Base-by-base conservation (phyloP, 2,329 filamentous ascomycete genomes). In the Fusarium sp. region DNA sequence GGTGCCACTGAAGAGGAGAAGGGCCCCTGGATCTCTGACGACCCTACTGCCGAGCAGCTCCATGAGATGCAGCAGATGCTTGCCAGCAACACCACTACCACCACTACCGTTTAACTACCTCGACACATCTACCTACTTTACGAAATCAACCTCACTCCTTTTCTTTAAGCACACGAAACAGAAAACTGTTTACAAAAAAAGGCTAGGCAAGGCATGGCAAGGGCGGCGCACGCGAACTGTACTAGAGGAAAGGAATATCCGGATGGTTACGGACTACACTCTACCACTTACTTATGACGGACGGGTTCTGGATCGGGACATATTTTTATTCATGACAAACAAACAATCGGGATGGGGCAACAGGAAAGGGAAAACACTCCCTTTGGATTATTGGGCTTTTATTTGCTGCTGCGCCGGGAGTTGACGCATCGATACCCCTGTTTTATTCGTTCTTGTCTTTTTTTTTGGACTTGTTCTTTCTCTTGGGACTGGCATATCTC, bases 1-100 rank as follows among this genome's bases (percentile, higher is more conserved):
- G 85, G 85, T 66, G 91, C 93, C 5, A 95, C 91, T 0, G 89
- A 91, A 1, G 93, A 95, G 73, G 94, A 97, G 84, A 94, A 93
- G 79, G 95, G 94, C 1, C 86, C 89, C 7, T 97, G 93, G 92
- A 80, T 93, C 61, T 89, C 89, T 0, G 90, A 93, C 68, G 91
- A 93, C 76, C 87, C 90, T 4, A 88, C 85, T 2, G 83, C 86
- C 61, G 86, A 87, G 63, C 85, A 90, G 75, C 77, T 89, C 65
- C 83, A 86, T 77, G 83, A 85, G 76, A 86, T 91, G 85, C 84
- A 88, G 75, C 81, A 85, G 73, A 82, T 84, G 72, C 78, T 79
- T 64, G 76, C 79, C 55, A 75, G 71, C 56, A 75, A 65, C 64
- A 40, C 38, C 10, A 34, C 33, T 18, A 68, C 68, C 10, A 34